These are phyloP conservation scores for Coemansia erecta DNA, from an alignment of 192 early-diverging fungal species.

Conservation along the genomic window DNA sequence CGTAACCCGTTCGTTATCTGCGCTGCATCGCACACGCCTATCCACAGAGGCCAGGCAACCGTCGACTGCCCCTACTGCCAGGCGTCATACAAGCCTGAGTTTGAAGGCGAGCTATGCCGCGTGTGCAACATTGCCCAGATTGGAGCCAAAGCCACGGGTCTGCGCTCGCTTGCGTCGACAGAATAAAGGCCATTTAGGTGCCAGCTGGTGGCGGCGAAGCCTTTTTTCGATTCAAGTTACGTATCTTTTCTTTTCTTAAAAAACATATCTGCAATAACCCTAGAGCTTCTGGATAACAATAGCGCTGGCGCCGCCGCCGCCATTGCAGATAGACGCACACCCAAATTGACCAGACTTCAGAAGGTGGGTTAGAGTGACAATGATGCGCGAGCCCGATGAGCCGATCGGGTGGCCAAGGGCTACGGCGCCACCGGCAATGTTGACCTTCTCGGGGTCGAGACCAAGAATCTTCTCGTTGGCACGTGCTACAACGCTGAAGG, in stretches of 20 bases:
- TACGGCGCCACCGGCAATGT: slow-evolving; percentile 81
- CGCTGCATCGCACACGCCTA: slow-evolving; percentile 80
- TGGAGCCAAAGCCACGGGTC: slow-evolving; percentile 71
- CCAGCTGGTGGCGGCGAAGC: too few relatives aligned
- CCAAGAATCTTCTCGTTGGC: slow-evolving; percentile 88
- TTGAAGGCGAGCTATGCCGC: slow-evolving; percentile 71
- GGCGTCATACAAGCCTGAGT: slow-evolving; percentile 84
- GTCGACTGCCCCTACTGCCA: slow-evolving; percentile 86
- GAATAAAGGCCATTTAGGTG: slow-evolving; percentile 4
- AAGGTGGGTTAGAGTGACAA: slow-evolving; percentile 78
- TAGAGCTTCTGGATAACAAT: slow-evolving; percentile 64
- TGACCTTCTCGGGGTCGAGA: slow-evolving; percentile 66
- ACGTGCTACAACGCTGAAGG: slow-evolving; percentile 88
- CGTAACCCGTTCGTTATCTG: slow-evolving; percentile 94
- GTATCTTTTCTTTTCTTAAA: background rate
- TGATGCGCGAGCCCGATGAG: slow-evolving; percentile 76
- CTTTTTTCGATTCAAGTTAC: background rate
- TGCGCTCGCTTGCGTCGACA: slow-evolving; percentile 50
- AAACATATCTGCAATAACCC: background rate
- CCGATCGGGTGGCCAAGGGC: slow-evolving; percentile 81
- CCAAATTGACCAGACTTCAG: slow-evolving; percentile 81
- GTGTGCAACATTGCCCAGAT: slow-evolving; percentile 86
- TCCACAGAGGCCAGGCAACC: slow-evolving; percentile 81
- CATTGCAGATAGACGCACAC: slow-evolving; percentile 80
- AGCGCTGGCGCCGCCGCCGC: slow-evolving; percentile 74